Evolutionary conservation across 768 basidiomycete genomes (phyloP).

Genomic region (Hypsizygus marmoreus): DNA sequence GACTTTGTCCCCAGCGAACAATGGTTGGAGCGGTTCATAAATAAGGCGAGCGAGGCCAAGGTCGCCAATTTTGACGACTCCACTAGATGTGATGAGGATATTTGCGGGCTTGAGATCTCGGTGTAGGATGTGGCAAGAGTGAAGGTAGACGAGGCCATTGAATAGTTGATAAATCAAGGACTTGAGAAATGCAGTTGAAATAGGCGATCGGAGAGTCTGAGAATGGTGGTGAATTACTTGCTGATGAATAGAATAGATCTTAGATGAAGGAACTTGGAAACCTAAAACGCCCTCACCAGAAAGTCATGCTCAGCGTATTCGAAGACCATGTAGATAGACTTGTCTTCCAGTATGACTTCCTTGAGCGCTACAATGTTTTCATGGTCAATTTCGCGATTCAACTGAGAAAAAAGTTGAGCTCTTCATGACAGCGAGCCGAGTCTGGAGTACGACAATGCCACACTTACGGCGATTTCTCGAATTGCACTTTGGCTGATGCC

Average conservation of each 20-base stretch:
- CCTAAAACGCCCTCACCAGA: constrained; percentile 56
- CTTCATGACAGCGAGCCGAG: background rate
- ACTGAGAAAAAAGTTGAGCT: constrained; percentile 40
- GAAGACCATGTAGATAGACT: constrained; percentile 99
- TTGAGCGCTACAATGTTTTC: constrained; percentile 89
- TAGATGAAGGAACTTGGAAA: background rate
- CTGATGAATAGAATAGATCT: constrained; percentile 36
- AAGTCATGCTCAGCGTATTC: constrained; percentile 99
- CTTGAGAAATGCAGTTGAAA: constrained; percentile 81
- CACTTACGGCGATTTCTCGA: constrained; percentile 89
- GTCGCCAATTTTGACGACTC: constrained; percentile 98
- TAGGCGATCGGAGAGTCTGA: constrained; percentile 78
- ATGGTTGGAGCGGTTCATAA: constrained; percentile 86
- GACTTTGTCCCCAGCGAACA: constrained; percentile 95
- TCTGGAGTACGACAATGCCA: background rate
- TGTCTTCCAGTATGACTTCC: constrained; percentile 97
- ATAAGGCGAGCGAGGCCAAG: constrained; percentile 91
- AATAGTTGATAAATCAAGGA: constrained; percentile 92
- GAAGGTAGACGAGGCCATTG: constrained; percentile 93
- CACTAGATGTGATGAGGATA: constrained; percentile 88
- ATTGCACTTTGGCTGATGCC: constrained; percentile 98
- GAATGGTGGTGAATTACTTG: constrained; percentile 99
- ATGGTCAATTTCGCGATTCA: constrained; percentile 88
- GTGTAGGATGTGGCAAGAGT: constrained; percentile 92
- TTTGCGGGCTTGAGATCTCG: constrained; percentile 99